Evolutionary conservation across 768 basidiomycete species (phyloP).

Genomic region (Amanita exitialis): DNA sequence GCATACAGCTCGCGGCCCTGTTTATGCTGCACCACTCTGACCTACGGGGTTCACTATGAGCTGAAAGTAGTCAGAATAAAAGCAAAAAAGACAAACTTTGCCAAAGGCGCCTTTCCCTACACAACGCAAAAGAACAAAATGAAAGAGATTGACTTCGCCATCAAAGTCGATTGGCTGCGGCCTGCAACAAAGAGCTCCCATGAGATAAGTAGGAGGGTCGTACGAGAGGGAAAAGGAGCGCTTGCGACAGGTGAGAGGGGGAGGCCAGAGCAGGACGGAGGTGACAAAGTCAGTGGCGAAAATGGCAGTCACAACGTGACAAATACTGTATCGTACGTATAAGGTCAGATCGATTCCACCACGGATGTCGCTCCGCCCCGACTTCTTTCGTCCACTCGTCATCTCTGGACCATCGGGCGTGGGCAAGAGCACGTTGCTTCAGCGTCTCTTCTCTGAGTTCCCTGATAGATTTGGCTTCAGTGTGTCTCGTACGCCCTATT

Average conservation of each 20-base stretch:
- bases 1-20: conserved; percentile 95
- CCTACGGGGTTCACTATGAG: conserved; percentile 34
- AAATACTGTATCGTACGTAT: not conserved
- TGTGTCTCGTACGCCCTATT: conserved; percentile 61
- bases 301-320: not conserved
- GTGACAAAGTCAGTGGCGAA: conserved; percentile 4
- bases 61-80: not conserved
- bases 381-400: conserved; percentile 67
- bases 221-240: conserved; percentile 9
- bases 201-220: conserved; percentile 20
- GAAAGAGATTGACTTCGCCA: conserved; percentile 92
- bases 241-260: not conserved
- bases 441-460: conserved; percentile 67
- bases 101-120: conserved; percentile 99
- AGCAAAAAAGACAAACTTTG: conserved; percentile 52
- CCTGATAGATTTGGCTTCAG: conserved; percentile 88
- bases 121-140: conserved; percentile 88
- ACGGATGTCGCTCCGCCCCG: conserved; percentile 15
- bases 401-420: conserved; percentile 90
- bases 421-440: conserved; percentile 87
- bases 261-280: conserved; percentile 2
- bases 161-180: conserved; percentile 88
- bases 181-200: conserved; percentile 8
- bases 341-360: not conserved
- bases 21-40: conserved; percentile 98